Conservation (phyloP, 2,329 filamentous ascomycete species). For the Apiospora hydei region DNA sequence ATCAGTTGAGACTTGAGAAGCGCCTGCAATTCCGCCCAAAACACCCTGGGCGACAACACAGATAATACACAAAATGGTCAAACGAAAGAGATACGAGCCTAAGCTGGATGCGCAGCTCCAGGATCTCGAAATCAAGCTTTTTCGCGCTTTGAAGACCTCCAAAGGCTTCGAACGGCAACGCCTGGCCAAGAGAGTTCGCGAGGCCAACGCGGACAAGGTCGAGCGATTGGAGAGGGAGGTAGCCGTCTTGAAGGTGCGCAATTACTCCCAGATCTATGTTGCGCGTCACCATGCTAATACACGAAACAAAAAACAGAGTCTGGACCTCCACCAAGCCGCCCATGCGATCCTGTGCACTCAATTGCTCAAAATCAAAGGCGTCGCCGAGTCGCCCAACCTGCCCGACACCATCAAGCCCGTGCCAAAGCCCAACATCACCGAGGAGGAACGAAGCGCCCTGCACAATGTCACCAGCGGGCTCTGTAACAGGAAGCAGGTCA, state of each 20-base stretch:
- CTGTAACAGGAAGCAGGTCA: conserved; percentile 60
- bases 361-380: conserved; percentile 60
- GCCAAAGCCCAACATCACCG: conserved; percentile 58
- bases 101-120: conserved; percentile 58
- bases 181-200: conserved; percentile 65
- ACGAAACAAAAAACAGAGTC: conserved; percentile 48
- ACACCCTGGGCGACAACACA: conserved; percentile 24
- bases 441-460: conserved; percentile 58
- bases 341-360: conserved; percentile 63
- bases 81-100: conserved; percentile 62
- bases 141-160: conserved; percentile 72
- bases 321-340: conserved; percentile 65
- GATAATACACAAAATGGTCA: conserved; percentile 54
- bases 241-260: conserved; percentile 60
- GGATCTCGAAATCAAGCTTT: conserved; percentile 65
- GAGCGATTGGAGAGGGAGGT: conserved; percentile 69
- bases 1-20: conserved; percentile 16
- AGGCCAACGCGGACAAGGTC: conserved; percentile 59
- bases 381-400: conserved; percentile 59
- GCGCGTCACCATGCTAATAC: conserved; percentile 26
- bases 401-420: conserved; percentile 57
- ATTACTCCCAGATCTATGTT: conserved; percentile 10
- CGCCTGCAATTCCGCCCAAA: conserved; percentile 28
- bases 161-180: conserved; percentile 84
- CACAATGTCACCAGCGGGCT: conserved; percentile 68